Evolutionary conservation across 768 basidiomycete species (phyloP), one percentile per base, ranked within the genome.

Genomic region (Calocera viscosa): DNA sequence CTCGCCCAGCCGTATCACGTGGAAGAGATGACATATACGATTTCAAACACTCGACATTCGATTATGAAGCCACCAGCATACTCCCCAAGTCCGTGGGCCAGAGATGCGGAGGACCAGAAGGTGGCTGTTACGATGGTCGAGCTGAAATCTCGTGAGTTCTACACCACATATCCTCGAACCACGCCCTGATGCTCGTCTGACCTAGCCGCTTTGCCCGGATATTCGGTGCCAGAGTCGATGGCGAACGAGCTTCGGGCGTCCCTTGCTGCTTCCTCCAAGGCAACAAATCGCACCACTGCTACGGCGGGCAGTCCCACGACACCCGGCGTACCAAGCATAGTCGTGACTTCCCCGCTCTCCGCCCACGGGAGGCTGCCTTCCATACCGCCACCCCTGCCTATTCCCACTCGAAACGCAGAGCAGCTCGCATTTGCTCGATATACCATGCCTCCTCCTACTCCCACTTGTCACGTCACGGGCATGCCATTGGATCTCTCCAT

Each of bases 401-500:
- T 60, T 22, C 26, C 30, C 19, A 26, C 53, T 5, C 2, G 53
- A 60, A 26, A 26, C 19, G 53, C 53, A 2, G 53, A 60, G 53
- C 53, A 26, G 19, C 5, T 8, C 11, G 53, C 53, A 26, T 60
- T 60, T 5, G 53, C 53, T 16, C 53, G 53, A 28, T 60, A 60
- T 60, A 60, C 53, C 16, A 60, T 60, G 53, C 53, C 53, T 2
- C 53, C 53, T 26, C 53, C 53, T 26, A 60, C 53, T 28, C 53
- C 53, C 2, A 16, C 14, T 19, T 60, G 53, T 26, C 53, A 12
- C 26, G 30, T 60, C 30, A 60, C 53, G 5, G 53, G 53, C 19
- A 60, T 60, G 53, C 53, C 53, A 5, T 26, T 60, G 26, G 53
- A 60, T 26, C 24, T 60, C 7, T 28, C 53, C 5, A 12, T 16